Base-by-base conservation (phyloP, 2,329 filamentous ascomycete genomes). In the Fusarium solani-melongenae region DNA sequence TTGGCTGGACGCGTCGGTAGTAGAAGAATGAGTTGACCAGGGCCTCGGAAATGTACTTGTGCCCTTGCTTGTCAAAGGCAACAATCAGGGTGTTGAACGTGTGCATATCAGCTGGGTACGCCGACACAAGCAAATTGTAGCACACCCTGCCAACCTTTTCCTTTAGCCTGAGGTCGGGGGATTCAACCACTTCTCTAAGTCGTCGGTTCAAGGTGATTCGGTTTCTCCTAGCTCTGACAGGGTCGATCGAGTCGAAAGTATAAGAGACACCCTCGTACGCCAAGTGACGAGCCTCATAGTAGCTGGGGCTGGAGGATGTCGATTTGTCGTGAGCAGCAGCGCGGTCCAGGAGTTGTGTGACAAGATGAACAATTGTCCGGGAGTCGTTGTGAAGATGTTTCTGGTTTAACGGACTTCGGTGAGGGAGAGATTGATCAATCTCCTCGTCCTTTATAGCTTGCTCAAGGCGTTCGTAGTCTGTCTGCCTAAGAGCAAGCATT, bases 11-110 rank as follows among this genome's bases (percentile, higher is more conserved):
- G 5, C 80, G 80, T 39, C 83, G 87, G 11, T 82, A 74, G 44
- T 84, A 72, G 46, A 89, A 80, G 61, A 89, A 88, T 0, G 85
- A 87, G 58, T 88, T 81, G 22, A 90, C 83, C 34, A 92, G 84
- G n/a, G 84, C 76, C 39, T 89, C 84, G 5, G 88, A 86, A 20
- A 92, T 82, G 39, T 83, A 81, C 64, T 86, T 83, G 61, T 87
- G 83, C 31, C 86, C 83, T 6, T 87, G 79, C 34, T 85, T 84
- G 61, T 88, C 86, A 59, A 96, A 90, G n/a, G 89, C 88, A n/a
- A 88, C 80, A 4, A 96, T 87, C 29, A 96, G 85, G 14, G 88
- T 87, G 77, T 95, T 95, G 83, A 91, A 94, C 5, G 91, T 94
- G 72, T 90, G 86, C 38, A 93, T 87, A 70, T 89, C 89, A 0